A percentile compares a stretch with the other conserved stretches of the same genome.
Evolutionary conservation across 129 eudicot genomes (phyloP).

Genomic region (Mikania micrantha): DNA sequence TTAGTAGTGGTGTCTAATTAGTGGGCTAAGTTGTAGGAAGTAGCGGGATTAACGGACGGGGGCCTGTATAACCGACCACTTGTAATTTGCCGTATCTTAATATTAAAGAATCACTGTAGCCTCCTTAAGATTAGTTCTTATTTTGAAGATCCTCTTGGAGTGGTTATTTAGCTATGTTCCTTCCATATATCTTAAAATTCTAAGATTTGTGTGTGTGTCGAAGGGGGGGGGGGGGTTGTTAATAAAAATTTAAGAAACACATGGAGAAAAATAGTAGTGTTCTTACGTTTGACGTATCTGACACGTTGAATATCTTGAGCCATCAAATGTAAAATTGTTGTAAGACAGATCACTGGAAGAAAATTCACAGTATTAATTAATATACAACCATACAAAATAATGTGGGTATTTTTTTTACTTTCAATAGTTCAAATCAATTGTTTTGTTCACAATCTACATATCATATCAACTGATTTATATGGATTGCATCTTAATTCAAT

Average conservation of each 20-base stretch:
- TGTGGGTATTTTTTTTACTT: neutral
- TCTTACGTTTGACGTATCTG: slow-evolving; percentile 39
- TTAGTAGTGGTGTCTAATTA: too few species aligned
- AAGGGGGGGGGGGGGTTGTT: too few species aligned
- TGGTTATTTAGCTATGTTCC: too few species aligned
- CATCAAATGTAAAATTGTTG: slow-evolving; percentile 37
- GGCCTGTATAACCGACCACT: too few species aligned
- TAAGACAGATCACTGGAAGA: slow-evolving; percentile 43
- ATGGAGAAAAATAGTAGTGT: neutral
- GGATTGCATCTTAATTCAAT: neutral
- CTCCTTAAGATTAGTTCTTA: too few species aligned
- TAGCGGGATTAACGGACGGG: too few species aligned
- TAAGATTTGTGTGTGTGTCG: too few species aligned
- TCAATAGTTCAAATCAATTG: neutral
- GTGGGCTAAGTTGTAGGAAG: too few species aligned
- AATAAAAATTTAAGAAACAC: neutral
- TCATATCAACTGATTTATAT: neutral
- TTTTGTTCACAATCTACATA: neutral
- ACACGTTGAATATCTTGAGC: slow-evolving; percentile 23
- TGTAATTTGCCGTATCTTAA: too few species aligned
- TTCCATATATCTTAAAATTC: too few species aligned
- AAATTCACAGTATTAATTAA: neutral
- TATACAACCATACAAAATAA: neutral
- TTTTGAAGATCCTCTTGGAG: too few species aligned
- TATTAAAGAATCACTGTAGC: too few species aligned